Percentiles rank a stretch among this genome's conserved stretches.
Evolutionary conservation across 2,329 filamentous ascomycete species (phyloP).

Genomic region (Alternaria dauci): DNA sequence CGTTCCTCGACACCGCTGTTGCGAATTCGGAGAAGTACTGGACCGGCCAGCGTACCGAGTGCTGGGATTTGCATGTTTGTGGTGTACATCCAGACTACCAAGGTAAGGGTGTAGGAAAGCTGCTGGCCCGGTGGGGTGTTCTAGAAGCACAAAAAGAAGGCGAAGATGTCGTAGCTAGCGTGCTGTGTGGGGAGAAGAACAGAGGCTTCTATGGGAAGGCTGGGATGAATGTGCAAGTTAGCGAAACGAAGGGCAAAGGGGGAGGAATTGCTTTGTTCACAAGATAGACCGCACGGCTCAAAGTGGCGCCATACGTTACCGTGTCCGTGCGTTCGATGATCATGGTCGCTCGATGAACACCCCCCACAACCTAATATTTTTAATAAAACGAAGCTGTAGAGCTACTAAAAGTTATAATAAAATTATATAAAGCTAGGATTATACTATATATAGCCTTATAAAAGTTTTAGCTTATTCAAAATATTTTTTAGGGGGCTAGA

Average conservation of each 20-base stretch:
- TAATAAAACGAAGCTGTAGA: too few species aligned
- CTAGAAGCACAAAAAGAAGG: conserved; percentile 43
- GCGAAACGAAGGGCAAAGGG: conserved; percentile 4
- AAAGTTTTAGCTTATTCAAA: too few species aligned
- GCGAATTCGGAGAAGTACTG: conserved; percentile 31
- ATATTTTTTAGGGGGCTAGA: too few species aligned
- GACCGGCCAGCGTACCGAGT: conserved; percentile 36
- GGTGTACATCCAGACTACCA: conserved; percentile 48
- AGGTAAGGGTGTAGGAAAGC: conserved; percentile 47
- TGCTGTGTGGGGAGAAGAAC: conserved; percentile 43
- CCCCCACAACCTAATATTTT: too few species aligned
- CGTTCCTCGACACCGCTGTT: conserved; percentile 34
- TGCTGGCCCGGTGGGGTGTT: conserved; percentile 52
- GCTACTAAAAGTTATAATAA: too few species aligned
- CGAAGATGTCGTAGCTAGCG: conserved; percentile 34
- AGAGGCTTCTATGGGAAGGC: conserved; percentile 37
- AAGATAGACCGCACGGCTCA: conserved; percentile 1
- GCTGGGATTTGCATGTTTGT: conserved; percentile 42
- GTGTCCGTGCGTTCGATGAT: too few species aligned
- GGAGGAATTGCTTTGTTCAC: conserved; percentile 35
- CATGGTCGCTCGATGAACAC: too few species aligned
- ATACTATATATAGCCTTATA: too few species aligned
- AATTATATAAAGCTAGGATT: too few species aligned
- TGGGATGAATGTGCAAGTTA: conserved; percentile 28
- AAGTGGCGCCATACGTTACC: neutral